Base-by-base conservation (phyloP, 2,329 filamentous ascomycete genomes). In the Penicillium hesseltinei region DNA sequence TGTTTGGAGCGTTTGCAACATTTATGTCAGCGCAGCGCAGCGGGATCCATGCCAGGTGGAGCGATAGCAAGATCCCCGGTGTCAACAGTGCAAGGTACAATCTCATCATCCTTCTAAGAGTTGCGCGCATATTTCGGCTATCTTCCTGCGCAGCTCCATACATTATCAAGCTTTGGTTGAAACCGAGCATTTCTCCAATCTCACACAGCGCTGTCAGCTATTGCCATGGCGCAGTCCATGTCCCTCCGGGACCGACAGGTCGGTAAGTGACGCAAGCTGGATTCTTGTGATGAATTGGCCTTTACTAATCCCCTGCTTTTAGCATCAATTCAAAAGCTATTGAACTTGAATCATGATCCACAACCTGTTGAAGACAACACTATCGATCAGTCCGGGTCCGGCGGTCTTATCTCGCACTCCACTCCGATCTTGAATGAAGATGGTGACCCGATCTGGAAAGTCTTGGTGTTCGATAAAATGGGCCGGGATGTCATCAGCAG, bases 401-500 rank as follows among this genome's bases (percentile, higher is more conserved):
- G 54, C 8, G 58, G 86, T 50, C 76, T 88, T 10, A 78, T 88
- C 54, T 82, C 88, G 54, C 84, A 88, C 23, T 84, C 88, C 38
- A 87, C 88, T n/a, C 88, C 91, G 17, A 89, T 97, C 52, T 80
- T 96, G 60, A 92, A 92, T 66, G 83, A 90, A 46, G 88, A 95
- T 67, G 92, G 92, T 62, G 91, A 96, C 69, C 92, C 93, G 0
- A 92, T 97, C 78, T 97, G 93, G 93, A 97, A 97, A 75, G 90
- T 97, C 7, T 81, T 99, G 51, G 91, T 99, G 10, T 97, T 99
- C 72, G 95, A 99, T 75, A 89, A 93, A 66, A 78, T 88, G 66
- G 94, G 93, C 47, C 84, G 92, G 73, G 92, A 97, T 83, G 90
- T 99, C 58, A 97, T 99, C 70, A 97, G 92, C 79, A 97, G 92